Evolutionary conservation across 2,329 filamentous ascomycete genomes (phyloP), one percentile per base, ranked within the genome.

Genomic region (Verticillium longisporum): DNA sequence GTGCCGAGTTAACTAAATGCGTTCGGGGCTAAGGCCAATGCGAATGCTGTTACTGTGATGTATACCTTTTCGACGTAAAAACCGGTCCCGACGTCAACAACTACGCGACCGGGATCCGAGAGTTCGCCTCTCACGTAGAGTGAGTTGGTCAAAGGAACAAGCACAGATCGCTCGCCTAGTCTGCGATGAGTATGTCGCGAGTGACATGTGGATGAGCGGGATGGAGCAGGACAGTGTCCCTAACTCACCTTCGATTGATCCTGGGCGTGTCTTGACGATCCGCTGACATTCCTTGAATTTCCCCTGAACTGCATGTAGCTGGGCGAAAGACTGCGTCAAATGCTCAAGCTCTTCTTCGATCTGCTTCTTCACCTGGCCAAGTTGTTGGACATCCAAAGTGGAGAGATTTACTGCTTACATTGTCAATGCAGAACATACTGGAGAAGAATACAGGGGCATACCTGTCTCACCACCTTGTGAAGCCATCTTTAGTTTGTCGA

Each of bases 271-370:
- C 69, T 83, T 78, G 26, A 99, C 90, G 59, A 90, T 92, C 58
- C 84, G 83, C 38, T 97, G 83, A 70, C 95, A 99, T 71, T 98
- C 94, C 61, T 86, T 85, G 79, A 99, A 99, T 74, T 96, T 97
- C 60, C 86, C 83, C 74, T 98, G 95, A 2, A 95, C 95, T 59
- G 88, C 88, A 66, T 93, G 91, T 1, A 99, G 86, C 73, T 96
- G 95, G 58, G 89, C 83, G 78, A 96, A 97, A 10, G 95, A 98
- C 61, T 81, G 85, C 2, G 92, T 96, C 67, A 99, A 86, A 79
- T 98, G 94, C 73, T 97, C 92, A 66, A 99, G 88, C 77, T 99
- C 95, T 70, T 95, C 89, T 74, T 97, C 94, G 67, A 99, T 88
- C 75, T 97, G 94, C 75, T 95, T 92, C 82, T 99, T 97, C 68